A percentile compares a stretch with the other conserved stretches of the same genome.
Conservation (phyloP, 768 basidiomycete genomes). For the Leccinum pellstonianum region DNA sequence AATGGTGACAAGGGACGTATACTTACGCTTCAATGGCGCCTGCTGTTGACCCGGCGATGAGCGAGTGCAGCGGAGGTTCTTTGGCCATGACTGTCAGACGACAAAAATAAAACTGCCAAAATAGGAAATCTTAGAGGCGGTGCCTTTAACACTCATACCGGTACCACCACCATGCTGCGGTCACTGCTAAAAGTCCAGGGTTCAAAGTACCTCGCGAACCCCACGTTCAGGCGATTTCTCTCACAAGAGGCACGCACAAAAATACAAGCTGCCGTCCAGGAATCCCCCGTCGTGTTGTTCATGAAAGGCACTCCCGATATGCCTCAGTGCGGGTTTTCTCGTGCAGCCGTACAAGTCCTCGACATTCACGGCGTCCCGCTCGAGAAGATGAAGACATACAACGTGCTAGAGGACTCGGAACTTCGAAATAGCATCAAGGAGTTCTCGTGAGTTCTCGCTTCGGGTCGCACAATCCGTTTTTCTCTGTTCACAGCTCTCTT, state of each 20-base stretch:
- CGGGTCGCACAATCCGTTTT: background rate
- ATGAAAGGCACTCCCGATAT: conserved; percentile 93
- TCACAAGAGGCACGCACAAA: conserved; percentile 59
- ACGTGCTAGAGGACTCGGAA: conserved; percentile 85
- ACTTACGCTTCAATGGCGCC: conserved; percentile 86
- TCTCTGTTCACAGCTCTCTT: background rate
- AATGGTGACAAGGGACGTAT: conserved; percentile 34
- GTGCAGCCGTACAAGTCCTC: conserved; percentile 89
- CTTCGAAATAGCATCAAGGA: conserved; percentile 89
- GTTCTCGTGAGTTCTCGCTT: conserved; percentile 77
- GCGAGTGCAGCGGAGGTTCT: conserved; percentile 82
- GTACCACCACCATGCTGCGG: background rate
- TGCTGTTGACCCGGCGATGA: conserved; percentile 89
- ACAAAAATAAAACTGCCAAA: background rate
- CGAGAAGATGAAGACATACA: conserved; percentile 85
- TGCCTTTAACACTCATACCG: background rate
- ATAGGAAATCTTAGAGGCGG: background rate
- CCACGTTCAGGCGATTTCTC: conserved; percentile 45
- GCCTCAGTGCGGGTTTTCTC: conserved; percentile 95
- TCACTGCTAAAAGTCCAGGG: background rate
- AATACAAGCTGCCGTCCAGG: conserved; percentile 71
- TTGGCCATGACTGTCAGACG: conserved; percentile 29
- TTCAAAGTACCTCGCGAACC: conserved; percentile 3
- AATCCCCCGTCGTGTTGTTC: conserved; percentile 87
- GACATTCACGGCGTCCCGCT: conserved; percentile 77